Percentiles rank a stretch among this genome's conserved stretches.
These are phyloP conservation scores for Suhomyces prunicola DNA, from an alignment of 805 yeast genomes.

Conservation along the genomic window DNA sequence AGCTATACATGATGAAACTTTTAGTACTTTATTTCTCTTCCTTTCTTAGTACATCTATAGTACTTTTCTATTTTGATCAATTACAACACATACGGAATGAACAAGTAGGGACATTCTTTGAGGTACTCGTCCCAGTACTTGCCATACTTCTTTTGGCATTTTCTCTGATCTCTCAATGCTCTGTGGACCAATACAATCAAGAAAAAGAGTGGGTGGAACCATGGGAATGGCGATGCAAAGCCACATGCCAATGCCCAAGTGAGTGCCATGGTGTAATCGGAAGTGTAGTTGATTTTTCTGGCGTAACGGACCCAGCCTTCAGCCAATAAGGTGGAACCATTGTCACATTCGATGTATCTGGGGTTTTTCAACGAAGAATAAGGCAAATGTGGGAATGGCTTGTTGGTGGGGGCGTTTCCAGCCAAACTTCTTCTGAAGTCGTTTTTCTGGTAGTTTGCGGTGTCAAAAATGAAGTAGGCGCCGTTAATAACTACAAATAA, in stretches of 20 bases:
- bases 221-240: slow-evolving; percentile 81
- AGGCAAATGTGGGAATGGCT: slow-evolving; percentile 92
- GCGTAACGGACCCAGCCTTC: slow-evolving; percentile 96
- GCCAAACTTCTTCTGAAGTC: slow-evolving; percentile 79
- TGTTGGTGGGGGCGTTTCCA: slow-evolving; percentile 75
- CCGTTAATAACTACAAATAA: slow-evolving; percentile 55
- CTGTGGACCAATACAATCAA: slow-evolving; percentile 84
- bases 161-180: slow-evolving; percentile 80
- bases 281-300: slow-evolving; percentile 92
- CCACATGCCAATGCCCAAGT: slow-evolving; percentile 95
- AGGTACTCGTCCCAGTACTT: slow-evolving; percentile 88
- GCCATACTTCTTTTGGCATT: slow-evolving; percentile 86
- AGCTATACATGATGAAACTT: neutral
- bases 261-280: slow-evolving; percentile 83
- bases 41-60: neutral
- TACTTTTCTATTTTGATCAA: neutral
- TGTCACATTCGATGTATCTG: slow-evolving; percentile 74
- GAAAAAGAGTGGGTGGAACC: slow-evolving; percentile 94
- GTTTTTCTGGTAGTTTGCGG: slow-evolving; percentile 93
- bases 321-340: slow-evolving; percentile 79
- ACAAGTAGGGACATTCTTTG: slow-evolving; percentile 85
- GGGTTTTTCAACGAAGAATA: slow-evolving; percentile 81
- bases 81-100: slow-evolving; percentile 81
- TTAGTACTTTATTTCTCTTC: neutral
- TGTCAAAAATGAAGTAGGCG: slow-evolving; percentile 92